These are phyloP conservation scores for Nicotiana otophora DNA, from an alignment of 257 asterid genomes.

Conservation along the genomic window DNA sequence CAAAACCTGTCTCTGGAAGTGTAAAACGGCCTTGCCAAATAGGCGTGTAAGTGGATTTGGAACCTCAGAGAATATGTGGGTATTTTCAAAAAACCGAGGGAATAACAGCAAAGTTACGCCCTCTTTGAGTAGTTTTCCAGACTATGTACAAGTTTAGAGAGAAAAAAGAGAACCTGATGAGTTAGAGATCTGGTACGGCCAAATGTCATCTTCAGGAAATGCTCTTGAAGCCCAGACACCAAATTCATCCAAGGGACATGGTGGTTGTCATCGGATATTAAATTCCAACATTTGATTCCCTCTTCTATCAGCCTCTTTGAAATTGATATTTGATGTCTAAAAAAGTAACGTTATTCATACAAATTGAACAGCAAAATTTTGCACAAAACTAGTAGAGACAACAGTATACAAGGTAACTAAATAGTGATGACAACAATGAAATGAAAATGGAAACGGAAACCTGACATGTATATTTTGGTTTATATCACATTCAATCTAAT, in stretches of 20 bases:
- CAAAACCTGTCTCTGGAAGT: neutral
- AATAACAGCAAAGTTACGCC: neutral
- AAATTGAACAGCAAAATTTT: neutral
- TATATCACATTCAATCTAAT: neutral
- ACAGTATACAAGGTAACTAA: neutral
- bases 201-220: slow-evolving; percentile 49
- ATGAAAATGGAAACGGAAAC: slow-evolving; percentile 4
- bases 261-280: slow-evolving; percentile 42
- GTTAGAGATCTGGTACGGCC: slow-evolving; percentile 57
- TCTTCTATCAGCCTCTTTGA: slow-evolving; percentile 73
- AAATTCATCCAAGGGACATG: slow-evolving; percentile 74
- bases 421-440: neutral
- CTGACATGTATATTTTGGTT: neutral
- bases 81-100: neutral
- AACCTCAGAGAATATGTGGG: neutral
- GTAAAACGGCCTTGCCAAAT: neutral
- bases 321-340: slow-evolving; percentile 70
- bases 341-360: slow-evolving; percentile 18
- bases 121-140: neutral
- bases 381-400: neutral
- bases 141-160: neutral
- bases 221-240: slow-evolving; percentile 39
- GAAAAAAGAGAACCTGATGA: slow-evolving; percentile 41
- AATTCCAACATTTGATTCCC: slow-evolving; percentile 67
- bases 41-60: neutral